A percentile compares a stretch with the other conserved stretches of the same genome.
Conservation (phyloP, 768 basidiomycete genomes). For the Termitomyces sp. region DNA sequence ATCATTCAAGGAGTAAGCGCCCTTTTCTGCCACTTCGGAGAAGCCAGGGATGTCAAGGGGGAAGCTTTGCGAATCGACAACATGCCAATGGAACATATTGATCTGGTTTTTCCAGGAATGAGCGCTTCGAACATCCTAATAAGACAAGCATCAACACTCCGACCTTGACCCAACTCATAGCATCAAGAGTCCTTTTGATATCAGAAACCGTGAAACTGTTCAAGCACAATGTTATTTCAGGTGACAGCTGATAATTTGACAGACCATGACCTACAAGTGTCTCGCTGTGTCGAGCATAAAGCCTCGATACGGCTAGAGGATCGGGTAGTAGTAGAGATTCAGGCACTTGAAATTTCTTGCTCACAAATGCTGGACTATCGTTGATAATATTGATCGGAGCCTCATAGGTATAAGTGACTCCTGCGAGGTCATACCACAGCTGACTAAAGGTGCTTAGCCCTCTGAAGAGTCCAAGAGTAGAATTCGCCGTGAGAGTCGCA, state of each 20-base stretch:
- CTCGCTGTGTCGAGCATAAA: slow-evolving; percentile 79
- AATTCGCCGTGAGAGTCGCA: slow-evolving; percentile 53
- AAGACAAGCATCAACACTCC: slow-evolving; percentile 34
- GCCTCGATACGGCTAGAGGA: slow-evolving; percentile 62
- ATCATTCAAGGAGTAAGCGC: slow-evolving; percentile 58
- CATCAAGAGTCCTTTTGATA: slow-evolving; percentile 65
- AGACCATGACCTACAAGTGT: slow-evolving; percentile 49
- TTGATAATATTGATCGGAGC: slow-evolving; percentile 52
- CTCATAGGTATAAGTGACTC: slow-evolving; percentile 44
- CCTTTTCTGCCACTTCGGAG: slow-evolving; percentile 58
- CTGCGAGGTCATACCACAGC: slow-evolving; percentile 53
- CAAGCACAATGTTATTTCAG: neutral
- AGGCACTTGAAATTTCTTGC: slow-evolving; percentile 17
- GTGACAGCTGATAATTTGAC: neutral
- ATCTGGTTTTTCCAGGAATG: slow-evolving; percentile 31
- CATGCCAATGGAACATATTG: slow-evolving; percentile 80
- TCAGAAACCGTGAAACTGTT: slow-evolving; percentile 58
- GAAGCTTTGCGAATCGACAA: slow-evolving; percentile 76
- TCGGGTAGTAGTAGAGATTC: neutral
- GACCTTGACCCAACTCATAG: slow-evolving; percentile 73
- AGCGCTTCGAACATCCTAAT: slow-evolving; percentile 32
- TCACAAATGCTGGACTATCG: slow-evolving; percentile 63
- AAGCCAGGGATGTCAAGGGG: slow-evolving; percentile 58
- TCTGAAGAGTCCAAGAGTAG: slow-evolving; percentile 62
- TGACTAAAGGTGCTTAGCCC: slow-evolving; percentile 74